These are phyloP conservation scores for Cardiospermum halicacabum DNA, from an alignment of 345 rosid species.

Conservation along the genomic window DNA sequence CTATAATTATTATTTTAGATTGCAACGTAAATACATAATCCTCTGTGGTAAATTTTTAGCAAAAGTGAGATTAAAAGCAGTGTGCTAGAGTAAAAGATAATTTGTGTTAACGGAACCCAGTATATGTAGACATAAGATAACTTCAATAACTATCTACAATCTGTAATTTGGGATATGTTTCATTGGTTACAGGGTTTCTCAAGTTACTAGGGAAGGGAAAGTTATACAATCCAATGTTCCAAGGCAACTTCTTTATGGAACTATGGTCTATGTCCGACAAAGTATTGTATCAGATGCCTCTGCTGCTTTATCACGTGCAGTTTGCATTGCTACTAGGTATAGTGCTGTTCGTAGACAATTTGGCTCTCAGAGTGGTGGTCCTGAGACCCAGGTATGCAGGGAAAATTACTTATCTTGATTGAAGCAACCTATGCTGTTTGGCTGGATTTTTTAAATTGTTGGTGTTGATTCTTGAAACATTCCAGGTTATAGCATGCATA, in stretches of 20 bases:
- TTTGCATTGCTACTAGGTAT: slow-evolving; percentile 95
- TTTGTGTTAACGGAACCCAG: not conserved
- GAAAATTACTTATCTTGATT: too few species aligned
- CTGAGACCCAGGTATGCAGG: slow-evolving; percentile 78
- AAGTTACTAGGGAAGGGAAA: slow-evolving; percentile 93
- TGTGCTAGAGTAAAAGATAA: not conserved
- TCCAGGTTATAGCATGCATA: not conserved
- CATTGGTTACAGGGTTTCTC: slow-evolving; percentile 60
- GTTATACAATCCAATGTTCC: slow-evolving; percentile 75
- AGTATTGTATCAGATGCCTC: slow-evolving; percentile 89
- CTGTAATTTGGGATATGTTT: slow-evolving; percentile 17
- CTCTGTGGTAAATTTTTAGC: not conserved
- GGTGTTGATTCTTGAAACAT: not conserved
- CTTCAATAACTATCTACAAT: not conserved
- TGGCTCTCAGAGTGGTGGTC: slow-evolving; percentile 65
- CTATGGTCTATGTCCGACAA: slow-evolving; percentile 92
- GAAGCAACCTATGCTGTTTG: too few species aligned
- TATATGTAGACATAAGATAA: not conserved
- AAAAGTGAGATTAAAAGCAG: not conserved
- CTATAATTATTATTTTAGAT: not conserved
- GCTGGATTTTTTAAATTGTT: not conserved
- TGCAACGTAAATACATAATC: slow-evolving; percentile 3
- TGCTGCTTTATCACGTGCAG: slow-evolving; percentile 77
- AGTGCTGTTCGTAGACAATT: slow-evolving; percentile 97
- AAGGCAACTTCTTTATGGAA: slow-evolving; percentile 84